These are phyloP conservation scores for Eleusine indica DNA, from an alignment of 176 grass and related monocot species.

Conservation along the genomic window DNA sequence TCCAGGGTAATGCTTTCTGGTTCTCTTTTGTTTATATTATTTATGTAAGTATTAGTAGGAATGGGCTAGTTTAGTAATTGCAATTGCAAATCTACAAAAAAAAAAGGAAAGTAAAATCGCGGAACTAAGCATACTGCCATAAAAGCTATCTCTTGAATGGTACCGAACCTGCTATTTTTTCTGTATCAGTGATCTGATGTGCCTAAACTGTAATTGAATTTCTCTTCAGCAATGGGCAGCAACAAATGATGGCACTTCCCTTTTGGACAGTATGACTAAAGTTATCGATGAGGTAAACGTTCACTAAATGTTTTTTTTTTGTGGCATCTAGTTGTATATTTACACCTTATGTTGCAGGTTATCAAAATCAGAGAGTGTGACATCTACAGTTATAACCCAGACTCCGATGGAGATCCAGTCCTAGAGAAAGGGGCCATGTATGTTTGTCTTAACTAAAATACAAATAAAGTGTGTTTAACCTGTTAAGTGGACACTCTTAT, in stretches of 20 bases:
- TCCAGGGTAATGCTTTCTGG: conserved; percentile 62
- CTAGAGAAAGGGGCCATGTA: conserved; percentile 93
- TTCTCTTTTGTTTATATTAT: background rate
- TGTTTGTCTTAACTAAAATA: conserved; percentile 24
- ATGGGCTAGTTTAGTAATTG: background rate
- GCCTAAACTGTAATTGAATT: conserved; percentile 12
- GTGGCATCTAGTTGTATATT: background rate
- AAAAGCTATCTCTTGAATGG: background rate
- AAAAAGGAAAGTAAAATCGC: background rate
- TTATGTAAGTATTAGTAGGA: conserved; percentile 6
- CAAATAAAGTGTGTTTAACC: background rate
- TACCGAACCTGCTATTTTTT: background rate
- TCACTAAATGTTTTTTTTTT: background rate
- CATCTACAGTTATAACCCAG: conserved; percentile 93
- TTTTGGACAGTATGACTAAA: conserved; percentile 88
- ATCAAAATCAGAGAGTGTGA: conserved; percentile 89
- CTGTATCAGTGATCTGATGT: background rate
- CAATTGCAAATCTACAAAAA: background rate
- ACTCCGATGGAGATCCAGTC: conserved; percentile 78
- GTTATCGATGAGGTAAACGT: conserved; percentile 83
- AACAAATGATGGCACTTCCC: conserved; percentile 62
- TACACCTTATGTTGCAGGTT: conserved; percentile 54
- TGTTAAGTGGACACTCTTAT: conserved; percentile 28
- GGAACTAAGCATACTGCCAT: background rate
- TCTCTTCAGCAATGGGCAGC: conserved; percentile 73